Evolutionary conservation across 2,329 filamentous ascomycete genomes (phyloP), one percentile per base, ranked within the genome.

Genomic region (Mycogone perniciosa): DNA sequence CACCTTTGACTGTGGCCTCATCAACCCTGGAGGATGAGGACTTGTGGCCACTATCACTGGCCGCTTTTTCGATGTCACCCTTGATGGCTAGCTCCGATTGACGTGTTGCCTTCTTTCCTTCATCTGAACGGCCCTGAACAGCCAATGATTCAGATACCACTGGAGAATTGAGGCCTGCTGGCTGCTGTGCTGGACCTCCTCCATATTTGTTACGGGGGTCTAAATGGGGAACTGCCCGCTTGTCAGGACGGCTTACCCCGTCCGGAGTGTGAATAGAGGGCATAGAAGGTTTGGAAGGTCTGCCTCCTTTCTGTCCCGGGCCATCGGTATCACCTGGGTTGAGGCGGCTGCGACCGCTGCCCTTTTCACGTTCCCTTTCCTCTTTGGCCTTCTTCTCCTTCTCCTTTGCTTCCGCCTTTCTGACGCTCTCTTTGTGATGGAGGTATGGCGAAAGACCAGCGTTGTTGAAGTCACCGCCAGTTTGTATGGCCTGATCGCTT

Each of bases 381-480:
- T 54, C 52, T 10, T 50, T 54, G 7, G 46, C 48, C 30, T 42
- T 43, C 37, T 50, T 51, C 4, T 54, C 50, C 5, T 47, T 44
- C 31, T 48, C 49, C 4, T 30, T 49, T 2, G 40, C 42, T 8
- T 33, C 13, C 7, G 49, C 46, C 46, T n/a, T 54, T 13, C 31
- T 46, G 4, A 51, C 50, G 20, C 13, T 55, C 41, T 56, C 54
- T 39, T 52, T 56, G 42, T 59, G 57, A 4, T 54, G 42, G 2
- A 56, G 52, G 27, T 56, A 59, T 8, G 57, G 57, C 1, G 57
- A 57, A 20, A 56, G 45, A 1, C 39, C 49, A 5, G 46, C 30
- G 8, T 52, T 52, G 37, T 57, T 59, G 33, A 59, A 57, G 41
- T 59, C 57, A 5, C 52, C 48, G 31, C 20, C 38, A 2, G 31